These are phyloP conservation scores for Breviolum minutum DNA, from an alignment of 73 alveolate genomes.

Conservation along the genomic window DNA sequence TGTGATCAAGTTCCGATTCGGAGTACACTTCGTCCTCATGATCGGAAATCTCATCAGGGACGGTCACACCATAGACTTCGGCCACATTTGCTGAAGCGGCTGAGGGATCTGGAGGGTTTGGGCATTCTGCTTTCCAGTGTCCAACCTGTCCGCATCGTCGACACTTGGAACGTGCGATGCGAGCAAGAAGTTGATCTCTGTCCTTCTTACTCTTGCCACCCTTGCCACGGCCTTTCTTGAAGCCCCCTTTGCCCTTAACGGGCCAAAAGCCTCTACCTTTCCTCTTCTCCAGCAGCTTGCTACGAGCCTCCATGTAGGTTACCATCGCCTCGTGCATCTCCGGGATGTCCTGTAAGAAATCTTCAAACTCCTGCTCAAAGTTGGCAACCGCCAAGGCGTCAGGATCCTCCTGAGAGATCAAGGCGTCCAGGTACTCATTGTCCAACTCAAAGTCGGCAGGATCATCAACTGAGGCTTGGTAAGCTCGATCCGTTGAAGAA, in stretches of 20 bases:
- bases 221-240: not conserved
- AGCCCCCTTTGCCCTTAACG: not conserved
- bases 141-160: not conserved
- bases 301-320: not conserved
- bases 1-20: too few relatives aligned
- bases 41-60: too few relatives aligned
- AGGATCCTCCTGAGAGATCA: not conserved
- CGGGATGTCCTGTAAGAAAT: not conserved
- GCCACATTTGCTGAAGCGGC: too few relatives aligned
- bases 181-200: not conserved
- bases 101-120: not conserved
- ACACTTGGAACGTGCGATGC: not conserved
- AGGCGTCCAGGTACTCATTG: not conserved
- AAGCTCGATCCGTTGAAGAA: not conserved
- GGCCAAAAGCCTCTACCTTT: not conserved
- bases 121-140: not conserved
- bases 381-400: not conserved
- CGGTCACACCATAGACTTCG: too few relatives aligned
- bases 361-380: slow-evolving; percentile 4
- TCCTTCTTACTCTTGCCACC: not conserved
- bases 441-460: not conserved
- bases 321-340: not conserved
- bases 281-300: not conserved
- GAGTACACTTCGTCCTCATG: too few relatives aligned
- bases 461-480: not conserved